phyloP scores from a whole-genome alignment of 148 eudicot genomes.

The Rhododendron henanense region DNA sequence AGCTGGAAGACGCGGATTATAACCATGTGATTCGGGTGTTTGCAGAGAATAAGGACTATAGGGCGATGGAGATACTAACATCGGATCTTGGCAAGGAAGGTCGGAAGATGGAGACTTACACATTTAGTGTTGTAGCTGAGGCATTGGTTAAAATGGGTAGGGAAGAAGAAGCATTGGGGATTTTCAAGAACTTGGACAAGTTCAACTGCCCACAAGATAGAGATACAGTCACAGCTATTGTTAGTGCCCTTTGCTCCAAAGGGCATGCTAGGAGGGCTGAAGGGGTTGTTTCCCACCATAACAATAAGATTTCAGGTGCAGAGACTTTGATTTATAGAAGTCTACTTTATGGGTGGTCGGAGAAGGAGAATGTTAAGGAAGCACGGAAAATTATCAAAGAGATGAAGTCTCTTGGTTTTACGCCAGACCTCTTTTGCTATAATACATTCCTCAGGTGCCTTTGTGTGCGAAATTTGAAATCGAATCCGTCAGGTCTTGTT shows the following conservation, averaged over 20 bases:
- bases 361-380: constrained; percentile 52
- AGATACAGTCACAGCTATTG: constrained; percentile 43
- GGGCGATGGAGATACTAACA: constrained; percentile 47
- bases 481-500: constrained; percentile 61
- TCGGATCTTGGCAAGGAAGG: constrained; percentile 43
- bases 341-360: constrained; percentile 54
- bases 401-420: constrained; percentile 47
- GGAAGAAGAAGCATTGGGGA: constrained; percentile 62
- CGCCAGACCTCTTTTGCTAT: constrained; percentile 52
- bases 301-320: constrained; percentile 41
- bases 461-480: constrained; percentile 46
- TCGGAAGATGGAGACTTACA: constrained; percentile 41
- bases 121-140: constrained; percentile 47
- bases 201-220: constrained; percentile 50
- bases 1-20: constrained; percentile 37
- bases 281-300: constrained; percentile 49
- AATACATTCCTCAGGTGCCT: constrained; percentile 57
- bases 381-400: constrained; percentile 47
- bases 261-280: constrained; percentile 61
- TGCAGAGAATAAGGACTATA: constrained; percentile 49
- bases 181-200: constrained; percentile 51
- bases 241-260: constrained; percentile 48
- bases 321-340: constrained; percentile 49
- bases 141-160: constrained; percentile 45
- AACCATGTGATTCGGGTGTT: constrained; percentile 47